Evolutionary conservation across 768 basidiomycete genomes (phyloP).

Genomic region (Gyrodon lividus): DNA sequence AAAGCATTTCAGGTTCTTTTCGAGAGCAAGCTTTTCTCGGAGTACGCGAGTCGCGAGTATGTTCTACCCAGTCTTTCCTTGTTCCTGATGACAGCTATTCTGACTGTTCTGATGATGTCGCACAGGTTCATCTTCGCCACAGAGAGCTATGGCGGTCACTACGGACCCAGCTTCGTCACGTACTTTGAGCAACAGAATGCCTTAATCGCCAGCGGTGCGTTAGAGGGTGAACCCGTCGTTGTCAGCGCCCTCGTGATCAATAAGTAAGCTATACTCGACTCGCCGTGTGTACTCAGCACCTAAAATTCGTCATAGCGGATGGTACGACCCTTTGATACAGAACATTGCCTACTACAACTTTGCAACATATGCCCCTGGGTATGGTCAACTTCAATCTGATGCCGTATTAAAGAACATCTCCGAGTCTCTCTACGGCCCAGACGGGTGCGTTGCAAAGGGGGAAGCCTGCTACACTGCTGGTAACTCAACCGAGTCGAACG

Average conservation of each 20-base stretch:
- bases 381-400: conserved; percentile 57
- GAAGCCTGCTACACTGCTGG: conserved; percentile 58
- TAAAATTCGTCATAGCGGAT: conserved; percentile 43
- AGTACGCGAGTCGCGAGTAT: conserved; percentile 54
- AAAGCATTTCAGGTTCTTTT: conserved; percentile 62
- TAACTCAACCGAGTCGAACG: conserved; percentile 41
- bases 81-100: not conserved
- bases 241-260: conserved; percentile 67
- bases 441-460: conserved; percentile 57
- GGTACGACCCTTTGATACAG: conserved; percentile 66
- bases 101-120: not conserved
- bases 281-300: not conserved
- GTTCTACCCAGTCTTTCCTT: conserved; percentile 16
- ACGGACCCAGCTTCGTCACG: conserved; percentile 61
- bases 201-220: conserved; percentile 41
- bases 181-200: conserved; percentile 64
- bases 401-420: conserved; percentile 47
- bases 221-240: conserved; percentile 49
- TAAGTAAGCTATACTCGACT: conserved; percentile 38
- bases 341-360: conserved; percentile 60
- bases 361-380: conserved; percentile 61
- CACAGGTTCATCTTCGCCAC: conserved; percentile 60
- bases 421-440: conserved; percentile 42
- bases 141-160: conserved; percentile 70
- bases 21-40: conserved; percentile 51